phyloP scores from a whole-genome alignment of 2,329 filamentous ascomycete genomes.

The Xylariales sp. region DNA sequence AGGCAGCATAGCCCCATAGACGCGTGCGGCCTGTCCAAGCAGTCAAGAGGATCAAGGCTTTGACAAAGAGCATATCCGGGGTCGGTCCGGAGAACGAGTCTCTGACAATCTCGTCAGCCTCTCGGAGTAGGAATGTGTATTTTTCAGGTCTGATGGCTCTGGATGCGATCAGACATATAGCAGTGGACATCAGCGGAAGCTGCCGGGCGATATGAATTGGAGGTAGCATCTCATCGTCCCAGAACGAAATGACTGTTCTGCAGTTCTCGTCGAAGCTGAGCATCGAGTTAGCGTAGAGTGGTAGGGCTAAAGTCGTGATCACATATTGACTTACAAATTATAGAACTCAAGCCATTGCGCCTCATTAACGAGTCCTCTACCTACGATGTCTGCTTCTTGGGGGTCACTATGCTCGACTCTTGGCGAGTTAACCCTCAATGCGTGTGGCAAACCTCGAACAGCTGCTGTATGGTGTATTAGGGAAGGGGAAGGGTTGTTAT shows the following conservation, averaged over 20 bases:
- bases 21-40: slow-evolving; percentile 1
- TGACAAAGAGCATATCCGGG: not conserved
- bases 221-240: slow-evolving; percentile 1
- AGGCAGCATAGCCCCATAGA: slow-evolving; percentile 3
- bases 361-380: not conserved
- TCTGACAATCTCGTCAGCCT: slow-evolving; percentile 1
- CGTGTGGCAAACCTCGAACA: too few species aligned
- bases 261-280: slow-evolving; percentile 3
- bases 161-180: slow-evolving; percentile 1
- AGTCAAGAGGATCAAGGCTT: slow-evolving; percentile 1
- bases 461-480: not conserved
- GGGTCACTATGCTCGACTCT: too few species aligned
- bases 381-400: not conserved
- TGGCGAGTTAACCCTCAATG: too few species aligned
- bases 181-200: not conserved
- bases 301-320: not conserved
- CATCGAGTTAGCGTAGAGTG: not conserved
- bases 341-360: not conserved
- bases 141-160: not conserved
- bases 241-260: slow-evolving; percentile 1
- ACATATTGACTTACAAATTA: slow-evolving; percentile 2
- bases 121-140: not conserved
- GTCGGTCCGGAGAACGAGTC: slow-evolving; percentile 1
- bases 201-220: not conserved
- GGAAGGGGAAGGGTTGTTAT: not conserved